A percentile compares a stretch with the other conserved stretches of the same genome.
Evolutionary conservation across 2,329 filamentous ascomycete genomes (phyloP).

Genomic region (Hymenoscyphus occultus): DNA sequence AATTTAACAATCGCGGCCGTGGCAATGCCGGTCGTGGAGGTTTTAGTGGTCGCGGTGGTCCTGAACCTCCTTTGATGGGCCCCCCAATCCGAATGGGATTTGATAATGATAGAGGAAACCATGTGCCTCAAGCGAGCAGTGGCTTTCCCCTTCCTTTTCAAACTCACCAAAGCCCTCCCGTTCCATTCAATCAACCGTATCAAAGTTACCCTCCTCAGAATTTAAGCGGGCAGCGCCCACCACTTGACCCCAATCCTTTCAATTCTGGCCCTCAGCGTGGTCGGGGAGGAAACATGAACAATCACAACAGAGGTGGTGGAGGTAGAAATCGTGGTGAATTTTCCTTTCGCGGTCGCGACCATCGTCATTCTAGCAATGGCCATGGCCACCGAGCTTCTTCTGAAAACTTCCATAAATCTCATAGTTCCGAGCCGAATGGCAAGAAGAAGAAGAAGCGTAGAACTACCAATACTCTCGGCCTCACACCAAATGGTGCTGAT

Average conservation of each 20-base stretch:
- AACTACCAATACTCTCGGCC: constrained; percentile 63
- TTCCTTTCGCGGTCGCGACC: constrained; percentile 40
- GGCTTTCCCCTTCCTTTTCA: constrained; percentile 40
- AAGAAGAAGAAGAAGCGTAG: constrained; percentile 69
- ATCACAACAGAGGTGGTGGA: constrained; percentile 27
- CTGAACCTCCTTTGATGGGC: constrained; percentile 48
- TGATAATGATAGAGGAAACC: constrained; percentile 45
- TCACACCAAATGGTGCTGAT: constrained; percentile 53
- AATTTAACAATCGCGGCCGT: constrained; percentile 37
- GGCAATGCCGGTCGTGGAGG: constrained; percentile 32
- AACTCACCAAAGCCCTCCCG: constrained; percentile 34
- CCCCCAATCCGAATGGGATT: constrained; percentile 55
- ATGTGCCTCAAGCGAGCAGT: constrained; percentile 44
- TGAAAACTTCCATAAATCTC: constrained; percentile 47
- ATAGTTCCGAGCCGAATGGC: constrained; percentile 40
- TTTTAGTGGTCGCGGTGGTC: constrained; percentile 43
- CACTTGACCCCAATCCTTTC: constrained; percentile 37
- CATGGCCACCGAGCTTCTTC: constrained; percentile 30
- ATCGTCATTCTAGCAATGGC: constrained; percentile 31
- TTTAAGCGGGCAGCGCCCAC: constrained; percentile 35
- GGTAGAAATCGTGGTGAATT: constrained; percentile 40
- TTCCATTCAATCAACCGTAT: constrained; percentile 36
- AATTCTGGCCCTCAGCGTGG: constrained; percentile 40
- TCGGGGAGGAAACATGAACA: constrained; percentile 41
- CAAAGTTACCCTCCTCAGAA: constrained; percentile 41